Base-by-base conservation (phyloP, 75 land plant genomes). In the Selaginella moellendorffii region DNA sequence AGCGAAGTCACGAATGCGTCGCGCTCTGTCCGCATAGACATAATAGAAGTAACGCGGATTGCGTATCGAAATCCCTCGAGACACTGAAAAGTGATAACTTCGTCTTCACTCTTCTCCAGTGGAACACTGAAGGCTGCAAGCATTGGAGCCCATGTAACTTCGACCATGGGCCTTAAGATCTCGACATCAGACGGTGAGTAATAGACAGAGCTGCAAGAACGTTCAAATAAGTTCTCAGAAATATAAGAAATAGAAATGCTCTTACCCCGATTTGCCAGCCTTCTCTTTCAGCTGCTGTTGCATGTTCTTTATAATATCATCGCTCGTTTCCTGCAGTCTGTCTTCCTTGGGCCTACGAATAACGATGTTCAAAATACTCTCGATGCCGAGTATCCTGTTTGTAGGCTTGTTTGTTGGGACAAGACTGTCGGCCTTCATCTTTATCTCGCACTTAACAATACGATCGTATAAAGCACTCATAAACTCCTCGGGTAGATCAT, bases 201-300 rank as follows among this genome's bases (percentile, higher is more conserved):
- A 73, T 64, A 85, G n/a, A 79, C 36, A 71, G 83, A 80, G 79
- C 89, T 85, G 79, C 56, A 78, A 5, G 46, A 36, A 36, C 46
- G 46, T 14, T 5, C 46, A 14, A 5, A 36, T 14, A 14, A 5
- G 14, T 14, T 36, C 14, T 36, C 46, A 36, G 46, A 14, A 14
- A 36, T 36, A 5, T 36, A 36, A n/a, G n/a, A n/a, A 5, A 36
- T 36, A 36, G 5, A 63, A 18, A 27, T 54, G 0, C 25, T 70
- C 97, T 80, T 78, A 95, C 99, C 89, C 99, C 71, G 99, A 78
- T 80, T 86, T 95, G 71, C 97, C 83, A 70, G 96, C 91, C 68
- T 90, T 90, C 68, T 87, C 99, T 67, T 84, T 90, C 51, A 95
- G 89, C 42, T 95, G 99, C 71, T 95, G 87, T 71, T 95, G 99